A percentile compares a stretch with the other conserved stretches of the same genome.
These are phyloP conservation scores for Myriosclerotinia curreyana DNA, from an alignment of 2,329 filamentous ascomycete genomes.

Conservation along the genomic window DNA sequence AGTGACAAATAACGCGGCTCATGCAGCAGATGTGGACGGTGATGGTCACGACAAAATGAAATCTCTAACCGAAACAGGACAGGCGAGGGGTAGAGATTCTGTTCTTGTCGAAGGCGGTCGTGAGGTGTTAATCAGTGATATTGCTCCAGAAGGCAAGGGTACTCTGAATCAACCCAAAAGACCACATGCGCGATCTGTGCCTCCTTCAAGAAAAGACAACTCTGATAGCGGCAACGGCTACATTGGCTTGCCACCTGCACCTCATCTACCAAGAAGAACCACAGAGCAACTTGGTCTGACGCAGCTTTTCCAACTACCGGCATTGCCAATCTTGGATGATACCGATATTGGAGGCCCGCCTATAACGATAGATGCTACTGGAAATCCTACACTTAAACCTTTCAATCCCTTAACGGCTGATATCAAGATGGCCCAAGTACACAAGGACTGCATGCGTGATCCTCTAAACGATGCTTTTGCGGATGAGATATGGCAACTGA, in stretches of 20 bases:
- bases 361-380: slow-evolving; percentile 53
- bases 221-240: slow-evolving; percentile 41
- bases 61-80: slow-evolving; percentile 56
- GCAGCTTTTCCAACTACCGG: slow-evolving; percentile 65
- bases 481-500: slow-evolving; percentile 80
- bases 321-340: slow-evolving; percentile 69
- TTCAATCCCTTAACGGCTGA: slow-evolving; percentile 60
- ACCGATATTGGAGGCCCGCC: slow-evolving; percentile 77
- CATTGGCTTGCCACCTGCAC: slow-evolving; percentile 56
- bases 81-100: slow-evolving; percentile 67
- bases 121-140: slow-evolving; percentile 67
- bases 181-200: slow-evolving; percentile 39
- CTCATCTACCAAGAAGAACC: slow-evolving; percentile 55
- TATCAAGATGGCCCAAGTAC: slow-evolving; percentile 69
- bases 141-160: slow-evolving; percentile 62
- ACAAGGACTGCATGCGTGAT: slow-evolving; percentile 92
- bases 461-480: slow-evolving; percentile 80
- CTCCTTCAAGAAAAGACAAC: slow-evolving; percentile 20
- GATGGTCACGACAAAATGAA: slow-evolving; percentile 75
- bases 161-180: slow-evolving; percentile 53
- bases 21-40: slow-evolving; percentile 74
- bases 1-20: slow-evolving; percentile 58
- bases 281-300: slow-evolving; percentile 67
- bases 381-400: slow-evolving; percentile 45
- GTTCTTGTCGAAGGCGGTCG: slow-evolving; percentile 61